These are phyloP conservation scores for Musa schizocarpa DNA, from an alignment of 176 grass and related monocot genomes.

Conservation along the genomic window DNA sequence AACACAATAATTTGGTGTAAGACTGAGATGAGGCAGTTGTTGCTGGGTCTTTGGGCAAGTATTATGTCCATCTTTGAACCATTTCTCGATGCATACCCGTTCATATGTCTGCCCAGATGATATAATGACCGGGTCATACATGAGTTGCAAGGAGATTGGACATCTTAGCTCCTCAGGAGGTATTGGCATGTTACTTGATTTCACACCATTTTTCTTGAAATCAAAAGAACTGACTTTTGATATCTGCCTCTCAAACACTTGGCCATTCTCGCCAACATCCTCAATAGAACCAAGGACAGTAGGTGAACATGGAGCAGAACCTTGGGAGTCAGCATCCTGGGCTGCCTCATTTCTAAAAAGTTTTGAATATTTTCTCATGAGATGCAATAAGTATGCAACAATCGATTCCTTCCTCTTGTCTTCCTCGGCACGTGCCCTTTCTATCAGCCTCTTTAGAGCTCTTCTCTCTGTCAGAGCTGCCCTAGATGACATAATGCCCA, in stretches of 20 bases:
- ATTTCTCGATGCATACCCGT: conserved; percentile 82
- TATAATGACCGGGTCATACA: conserved; percentile 76
- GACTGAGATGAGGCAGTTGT: conserved; percentile 39
- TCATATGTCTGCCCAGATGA: conserved; percentile 89
- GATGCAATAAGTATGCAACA: conserved; percentile 47
- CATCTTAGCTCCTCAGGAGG: conserved; percentile 79
- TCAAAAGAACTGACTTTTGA: conserved; percentile 34
- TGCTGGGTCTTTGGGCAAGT: conserved; percentile 81
- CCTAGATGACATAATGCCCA: conserved; percentile 43
- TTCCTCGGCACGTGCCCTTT: conserved; percentile 40
- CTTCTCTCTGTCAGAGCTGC: conserved; percentile 71
- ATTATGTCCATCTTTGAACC: conserved; percentile 53
- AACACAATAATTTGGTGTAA: conserved; percentile 80
- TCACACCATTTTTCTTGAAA: conserved; percentile 36
- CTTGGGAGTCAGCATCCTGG: conserved; percentile 33
- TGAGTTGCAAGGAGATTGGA: conserved; percentile 82
- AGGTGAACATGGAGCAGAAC: conserved; percentile 38
- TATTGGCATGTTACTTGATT: conserved; percentile 63
- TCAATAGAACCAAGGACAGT: conserved; percentile 10
- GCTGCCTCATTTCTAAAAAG: conserved; percentile 38
- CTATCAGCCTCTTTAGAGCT: conserved; percentile 58
- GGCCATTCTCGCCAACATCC: conserved; percentile 24
- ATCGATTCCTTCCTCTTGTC: conserved; percentile 53
- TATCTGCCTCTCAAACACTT: conserved; percentile 23
- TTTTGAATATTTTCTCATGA: conserved; percentile 59